Evolutionary conservation across 495 filamentous ascomycete genomes (phyloP), one percentile per base, ranked within the genome.

Genomic region (Massariosphaeria phaeospora): DNA sequence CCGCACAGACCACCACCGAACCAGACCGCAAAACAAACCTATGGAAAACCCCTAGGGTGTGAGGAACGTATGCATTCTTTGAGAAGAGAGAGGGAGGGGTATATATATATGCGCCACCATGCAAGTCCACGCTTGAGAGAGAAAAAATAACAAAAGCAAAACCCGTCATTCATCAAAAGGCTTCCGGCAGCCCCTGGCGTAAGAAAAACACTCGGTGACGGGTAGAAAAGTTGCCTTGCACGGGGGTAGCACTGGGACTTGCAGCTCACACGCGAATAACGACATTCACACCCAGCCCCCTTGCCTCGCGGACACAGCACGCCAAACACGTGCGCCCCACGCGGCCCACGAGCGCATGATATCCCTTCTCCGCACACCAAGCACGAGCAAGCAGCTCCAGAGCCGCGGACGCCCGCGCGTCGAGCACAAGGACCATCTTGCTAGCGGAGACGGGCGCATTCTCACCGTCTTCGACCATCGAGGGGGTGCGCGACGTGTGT

Each of bases 301-400:
- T 62, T 15, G 67, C 69, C 62, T 71, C 69, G 23, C 69, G 34
- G 1, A 71, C 55, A 51, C 65, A 68, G 41, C 69, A 71, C 2
- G 55, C 63, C 33, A 71, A 44, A 51, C 69, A 71, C 36, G 69
- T 68, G 39, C 65, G 54, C n/a, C 66, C 66, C 5, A 47, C 56
- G 31, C 58, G 60, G 12, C 65, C 69, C n/a, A 71, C 35, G 1
- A 71, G 25, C 12, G 69, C 67, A 65, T 67, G 60, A 20, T 62
- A 34, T 1, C 69, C 67, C 26, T 55, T 57, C 46, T 66, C 50
- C 29, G 67, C 66, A 36, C 67, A 71, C 69, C 69, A 71, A 3
- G 69, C 66, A 9, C 69, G 48, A 10, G 66, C 69, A 35, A 71
- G 41, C 17, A 69, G 45, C 48, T 67, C 65, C 15, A 69, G 36